Base-by-base conservation (phyloP, 768 basidiomycete genomes). In the Leccinum variicolor region DNA sequence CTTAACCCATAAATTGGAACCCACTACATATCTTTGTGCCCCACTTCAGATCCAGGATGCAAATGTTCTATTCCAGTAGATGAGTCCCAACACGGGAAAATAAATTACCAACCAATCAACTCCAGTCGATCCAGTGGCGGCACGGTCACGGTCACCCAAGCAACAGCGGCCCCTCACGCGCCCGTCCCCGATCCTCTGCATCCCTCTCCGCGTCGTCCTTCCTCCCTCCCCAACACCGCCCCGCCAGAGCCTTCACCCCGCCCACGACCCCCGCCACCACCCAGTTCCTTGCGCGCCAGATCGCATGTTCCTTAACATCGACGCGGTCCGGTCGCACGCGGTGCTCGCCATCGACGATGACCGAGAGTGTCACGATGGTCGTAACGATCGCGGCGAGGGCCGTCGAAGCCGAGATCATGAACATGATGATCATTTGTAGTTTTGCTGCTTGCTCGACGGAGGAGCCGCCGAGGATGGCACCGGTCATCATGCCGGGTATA, bases 401-500 rank as follows among this genome's bases (percentile, higher is more conserved):
- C 0, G 89, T 88, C 57, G 84, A 82, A 0, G 92, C 85, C 3
- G 86, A 85, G 47, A 94, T 91, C 88, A 94, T 90, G 73, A 95
- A 94, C 85, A 94, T 90, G 74, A 95, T 92, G 57, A 95, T 85
- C 87, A 94, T 94, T 64, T 94, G 94, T 15, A 94, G 75, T 52
- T 85, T 84, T 2, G 90, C 90, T 0, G 93, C 94, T 71, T 92
- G 91, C 19, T 90, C 80, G 43, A 94, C 89, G 29, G 87, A 86
- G 11, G 89, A 83, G 0, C 92, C 93, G 13, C 90, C 94, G 13
- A 94, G 84, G 59, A 95, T 87, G 5, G 93, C 90, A 62, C 93
- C 93, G 0, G 90, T 92, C 90, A 94, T 92, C 90, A 92, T 93
- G 1, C 92, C 91, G 1, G 89, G 88, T 55, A 89, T 90, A n/a